phyloP scores from a whole-genome alignment of 306 rosid genomes.

The Gastrolobium bilobum region DNA sequence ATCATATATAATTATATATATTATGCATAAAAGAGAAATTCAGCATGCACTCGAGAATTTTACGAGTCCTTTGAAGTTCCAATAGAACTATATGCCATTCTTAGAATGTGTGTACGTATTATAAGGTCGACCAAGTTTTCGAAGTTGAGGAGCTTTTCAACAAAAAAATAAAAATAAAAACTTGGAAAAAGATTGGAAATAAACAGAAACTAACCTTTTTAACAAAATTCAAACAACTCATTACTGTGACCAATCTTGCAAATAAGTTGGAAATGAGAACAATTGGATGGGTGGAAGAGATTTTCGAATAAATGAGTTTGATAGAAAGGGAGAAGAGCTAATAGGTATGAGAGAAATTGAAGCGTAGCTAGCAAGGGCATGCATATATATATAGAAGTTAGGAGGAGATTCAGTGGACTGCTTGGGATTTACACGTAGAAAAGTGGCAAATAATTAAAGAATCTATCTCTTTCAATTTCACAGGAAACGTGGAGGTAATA shows the following conservation, averaged over 20 bases:
- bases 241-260: conserved; percentile 16
- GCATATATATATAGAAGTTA: conserved; percentile 47
- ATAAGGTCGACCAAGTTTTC: not conserved
- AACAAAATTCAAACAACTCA: conserved; percentile 56
- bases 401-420: conserved; percentile 39
- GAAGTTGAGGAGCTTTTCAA: not conserved
- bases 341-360: conserved; percentile 9
- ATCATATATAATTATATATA: not conserved
- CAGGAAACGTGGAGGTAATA: not conserved
- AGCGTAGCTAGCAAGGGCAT: not conserved
- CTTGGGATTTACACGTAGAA: conserved; percentile 42
- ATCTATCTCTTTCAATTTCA: not conserved
- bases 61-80: not conserved
- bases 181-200: not conserved
- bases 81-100: not conserved
- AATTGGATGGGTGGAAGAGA: conserved; percentile 8
- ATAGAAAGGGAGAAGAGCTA: not conserved
- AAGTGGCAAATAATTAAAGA: conserved; percentile 26
- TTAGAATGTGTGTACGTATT: not conserved
- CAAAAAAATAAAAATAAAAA: not conserved
- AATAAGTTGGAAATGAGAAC: conserved; percentile 2
- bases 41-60: not conserved
- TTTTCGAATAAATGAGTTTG: not conserved
- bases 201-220: conserved; percentile 50
- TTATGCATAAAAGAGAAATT: not conserved